These are phyloP conservation scores for Pisolithus albus DNA, from an alignment of 768 basidiomycete species.

Conservation along the genomic window DNA sequence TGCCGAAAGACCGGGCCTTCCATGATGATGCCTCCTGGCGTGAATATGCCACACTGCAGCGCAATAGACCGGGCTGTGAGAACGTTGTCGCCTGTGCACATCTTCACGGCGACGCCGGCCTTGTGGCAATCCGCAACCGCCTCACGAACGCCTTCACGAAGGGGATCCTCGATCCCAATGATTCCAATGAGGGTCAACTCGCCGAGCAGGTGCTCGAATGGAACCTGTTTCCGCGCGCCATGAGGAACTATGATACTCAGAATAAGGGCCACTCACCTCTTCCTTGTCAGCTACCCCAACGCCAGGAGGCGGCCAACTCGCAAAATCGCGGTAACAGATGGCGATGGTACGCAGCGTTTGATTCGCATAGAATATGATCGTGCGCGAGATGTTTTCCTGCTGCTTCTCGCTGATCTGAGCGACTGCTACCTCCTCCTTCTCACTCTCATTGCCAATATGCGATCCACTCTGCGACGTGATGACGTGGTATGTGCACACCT, in stretches of 20 bases:
- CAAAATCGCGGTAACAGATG: constrained; percentile 85
- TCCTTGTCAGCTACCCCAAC: constrained; percentile 34
- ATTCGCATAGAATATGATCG: constrained; percentile 97
- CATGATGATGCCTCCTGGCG: constrained; percentile 92
- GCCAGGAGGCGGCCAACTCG: constrained; percentile 73
- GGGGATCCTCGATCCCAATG: constrained; percentile 93
- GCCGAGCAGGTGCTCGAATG: constrained; percentile 59
- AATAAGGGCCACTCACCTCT: constrained; percentile 40
- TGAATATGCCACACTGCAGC: constrained; percentile 92
- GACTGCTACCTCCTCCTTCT: constrained; percentile 42
- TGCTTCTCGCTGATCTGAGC: constrained; percentile 57
- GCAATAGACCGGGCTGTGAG: constrained; percentile 96
- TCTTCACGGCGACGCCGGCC: constrained; percentile 92
- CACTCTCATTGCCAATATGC: constrained; percentile 13
- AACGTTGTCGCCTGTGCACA: constrained; percentile 98
- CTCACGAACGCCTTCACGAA: constrained; percentile 82
- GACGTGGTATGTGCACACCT: constrained; percentile 66
- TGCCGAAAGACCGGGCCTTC: constrained; percentile 92
- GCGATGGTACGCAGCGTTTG: constrained; percentile 94
- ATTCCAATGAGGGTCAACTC: constrained; percentile 85
- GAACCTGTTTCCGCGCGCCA: constrained; percentile 38
- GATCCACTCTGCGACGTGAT: constrained; percentile 43
- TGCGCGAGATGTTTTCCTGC: constrained; percentile 78
- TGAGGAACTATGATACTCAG: constrained; percentile 3
- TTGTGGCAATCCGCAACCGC: constrained; percentile 82